Evolutionary conservation across 345 rosid genomes (phyloP), one percentile per base, ranked within the genome.

Genomic region (Linum lewisii): DNA sequence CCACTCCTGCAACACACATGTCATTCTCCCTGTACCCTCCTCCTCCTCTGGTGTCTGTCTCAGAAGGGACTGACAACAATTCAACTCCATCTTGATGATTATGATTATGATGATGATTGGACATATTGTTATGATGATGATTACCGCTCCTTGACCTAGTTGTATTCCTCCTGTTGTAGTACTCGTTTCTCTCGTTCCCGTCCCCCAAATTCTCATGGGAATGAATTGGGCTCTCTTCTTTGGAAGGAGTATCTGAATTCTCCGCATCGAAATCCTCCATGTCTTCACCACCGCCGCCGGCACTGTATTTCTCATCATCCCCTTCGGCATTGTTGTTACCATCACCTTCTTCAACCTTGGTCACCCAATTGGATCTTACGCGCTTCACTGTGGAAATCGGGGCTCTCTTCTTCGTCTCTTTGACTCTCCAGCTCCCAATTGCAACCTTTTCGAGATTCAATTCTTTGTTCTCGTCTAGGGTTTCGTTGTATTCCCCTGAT

Each of bases 161-260:
- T 4, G 7, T 16, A 11, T 16, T 42, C 18, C 18, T 42, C 16
- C 13, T 16, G 47, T 42, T 42, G 47, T 42, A 42, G 47, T 42
- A 42, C 47, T 42, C 47, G 18, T 42, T 42, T 42, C 77, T 66
- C 64, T 69, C 84, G 34, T 70, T 78, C 47, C 79, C 60, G 16
- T 72, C 76, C 82, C 80, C 70, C 37, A 51, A 65, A 63, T 73
- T 79, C 60, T 81, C 90, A 21, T 72, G 66, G 16, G 86, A 82
- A 51, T 72, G 79, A 57, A 72, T 21, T 2, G 79, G 87, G 66
- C 88, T 79, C 29, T 76, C 84, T 34, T 84, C 95, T 64, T 81
- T 81, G 53, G 73, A 50, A 5, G 89, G 88, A 65, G 82, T 80
- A 55, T 78, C 95, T 0, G 88, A 90, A 64, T 83, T 82, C 38